Percentiles rank a stretch among this genome's conserved stretches.
These are phyloP conservation scores for Skeletonema potamos DNA, from an alignment of 108 stramenopile species.

Conservation along the genomic window DNA sequence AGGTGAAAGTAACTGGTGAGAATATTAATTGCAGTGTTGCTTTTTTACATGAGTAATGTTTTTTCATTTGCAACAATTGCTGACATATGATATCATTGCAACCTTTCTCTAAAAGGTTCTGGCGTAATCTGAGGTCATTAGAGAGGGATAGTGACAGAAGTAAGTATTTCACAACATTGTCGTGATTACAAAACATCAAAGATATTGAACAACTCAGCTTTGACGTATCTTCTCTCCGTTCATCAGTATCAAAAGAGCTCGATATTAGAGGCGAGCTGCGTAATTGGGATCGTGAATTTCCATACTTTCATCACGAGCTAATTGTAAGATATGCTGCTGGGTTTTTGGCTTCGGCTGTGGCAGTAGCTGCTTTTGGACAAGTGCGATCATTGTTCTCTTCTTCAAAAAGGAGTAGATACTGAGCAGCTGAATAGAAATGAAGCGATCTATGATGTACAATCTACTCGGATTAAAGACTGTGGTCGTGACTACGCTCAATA, in stretches of 20 bases:
- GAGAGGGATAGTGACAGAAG: conserved; percentile 35
- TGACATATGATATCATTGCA: too few relatives aligned
- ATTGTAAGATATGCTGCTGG: conserved; percentile 72
- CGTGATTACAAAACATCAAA: background rate
- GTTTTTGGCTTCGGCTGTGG: conserved; percentile 61
- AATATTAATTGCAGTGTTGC: too few relatives aligned
- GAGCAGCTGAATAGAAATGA: background rate
- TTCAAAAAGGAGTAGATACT: conserved; percentile 8
- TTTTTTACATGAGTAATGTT: too few relatives aligned
- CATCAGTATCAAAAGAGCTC: conserved; percentile 54
- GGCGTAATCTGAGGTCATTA: conserved; percentile 30
- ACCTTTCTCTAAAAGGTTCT: too few relatives aligned
- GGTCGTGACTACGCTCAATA: too few relatives aligned
- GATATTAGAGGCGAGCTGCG: conserved; percentile 71
- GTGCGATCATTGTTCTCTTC: conserved; percentile 24
- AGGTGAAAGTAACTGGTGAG: conserved; percentile 66
- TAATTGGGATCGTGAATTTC: conserved; percentile 75
- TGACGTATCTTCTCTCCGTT: background rate
- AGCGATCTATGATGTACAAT: background rate
- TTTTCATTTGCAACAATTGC: too few relatives aligned
- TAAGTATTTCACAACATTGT: background rate
- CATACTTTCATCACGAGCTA: conserved; percentile 83
- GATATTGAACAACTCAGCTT: background rate
- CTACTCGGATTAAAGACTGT: too few relatives aligned
- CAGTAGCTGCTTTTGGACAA: conserved; percentile 43